phyloP scores from a whole-genome alignment of 1,284 basidiomycete species.

The Sporisorium iseilematis-ciliati region DNA sequence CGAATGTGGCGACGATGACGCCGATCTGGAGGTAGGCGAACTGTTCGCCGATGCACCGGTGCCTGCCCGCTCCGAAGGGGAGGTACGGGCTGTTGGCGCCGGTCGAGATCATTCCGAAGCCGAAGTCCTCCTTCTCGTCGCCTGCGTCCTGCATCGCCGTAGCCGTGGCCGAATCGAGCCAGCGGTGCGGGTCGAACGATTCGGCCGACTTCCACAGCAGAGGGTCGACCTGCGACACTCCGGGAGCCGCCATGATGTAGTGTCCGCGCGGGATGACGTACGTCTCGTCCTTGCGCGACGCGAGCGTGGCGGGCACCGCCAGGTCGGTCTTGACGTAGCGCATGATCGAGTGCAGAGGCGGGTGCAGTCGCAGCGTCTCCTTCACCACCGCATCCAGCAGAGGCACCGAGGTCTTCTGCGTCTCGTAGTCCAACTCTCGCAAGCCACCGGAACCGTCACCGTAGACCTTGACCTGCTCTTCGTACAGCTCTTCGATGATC shows the following conservation, averaged over 20 bases:
- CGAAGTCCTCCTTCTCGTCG: constrained; percentile 87
- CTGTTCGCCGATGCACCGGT: constrained; percentile 95
- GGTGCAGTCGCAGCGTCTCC: constrained; percentile 81
- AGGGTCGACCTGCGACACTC: constrained; percentile 89
- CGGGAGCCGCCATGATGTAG: constrained; percentile 90
- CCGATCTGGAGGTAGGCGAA: constrained; percentile 96
- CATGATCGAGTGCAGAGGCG: constrained; percentile 72
- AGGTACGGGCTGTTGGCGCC: constrained; percentile 77
- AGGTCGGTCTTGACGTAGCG: constrained; percentile 89
- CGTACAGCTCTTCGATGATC: constrained; percentile 76
- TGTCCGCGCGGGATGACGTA: constrained; percentile 93
- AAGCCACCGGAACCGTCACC: constrained; percentile 77
- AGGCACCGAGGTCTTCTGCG: constrained; percentile 80
- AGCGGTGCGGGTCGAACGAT: constrained; percentile 83
- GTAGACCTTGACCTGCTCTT: constrained; percentile 89
- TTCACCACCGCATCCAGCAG: constrained; percentile 89
- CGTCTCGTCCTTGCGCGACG: constrained; percentile 24
- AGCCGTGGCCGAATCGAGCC: constrained; percentile 81
- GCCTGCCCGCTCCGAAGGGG: constrained; percentile 91
- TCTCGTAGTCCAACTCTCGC: constrained; percentile 86
- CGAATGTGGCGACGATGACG: constrained; percentile 82
- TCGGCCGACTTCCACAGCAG: constrained; percentile 77
- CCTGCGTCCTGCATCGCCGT: constrained; percentile 71
- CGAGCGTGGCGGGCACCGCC: constrained; percentile 82
- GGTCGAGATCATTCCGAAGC: constrained; percentile 80